Evolutionary conservation across 345 rosid species (phyloP), one percentile per base, ranked within the genome.

Genomic region (Populus tremula): DNA sequence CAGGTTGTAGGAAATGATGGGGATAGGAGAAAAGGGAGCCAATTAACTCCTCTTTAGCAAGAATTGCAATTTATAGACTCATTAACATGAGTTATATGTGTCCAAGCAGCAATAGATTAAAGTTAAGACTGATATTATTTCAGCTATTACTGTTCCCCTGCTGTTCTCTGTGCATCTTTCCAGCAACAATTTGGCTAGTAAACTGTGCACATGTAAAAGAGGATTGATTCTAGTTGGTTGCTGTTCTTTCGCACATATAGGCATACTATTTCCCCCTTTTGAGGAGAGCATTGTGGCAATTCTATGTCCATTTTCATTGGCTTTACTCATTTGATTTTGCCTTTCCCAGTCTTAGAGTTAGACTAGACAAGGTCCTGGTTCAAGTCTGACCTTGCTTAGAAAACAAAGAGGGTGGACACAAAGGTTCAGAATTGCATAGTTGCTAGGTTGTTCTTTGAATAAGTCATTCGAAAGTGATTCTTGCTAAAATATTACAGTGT

Each of bases 1-100:
- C 73, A 45, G 72, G 20, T 33, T 70, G 53, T 18, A 53, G 59
- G 54, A 18, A 38, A 71, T n/a, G 75, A 72, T 72, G 35, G 18
- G 18, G 41, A 35, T 72, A 17, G 29, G 27, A 23, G 36, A 54
- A 35, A 16, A 5, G 9, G 8, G 47, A n/a, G 36, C 35, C 33
- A 71, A 9, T 63, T 23, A 38, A 38, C 41, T 38, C 29, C 4
- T 16, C 23, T 2, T 38, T 17, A 21, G 45, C 18, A 33, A 21
- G 20, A 72, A 36, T 56, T 9, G 3, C n/a, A 39, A 20, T 36
- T 23, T 31, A 36, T 56, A n/a, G 47, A n/a, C 43, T 8, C 31
- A 8, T 23, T 31, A 43, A 53, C 62, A 25, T 33, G 10, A 31
- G 13, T 53, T 50, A 31, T 36, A 20, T 36, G 17, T 20, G 63